Percentiles rank a stretch among this genome's conserved stretches.
phyloP scores from a whole-genome alignment of 495 filamentous ascomycete species.

The Cercophora scortea region DNA sequence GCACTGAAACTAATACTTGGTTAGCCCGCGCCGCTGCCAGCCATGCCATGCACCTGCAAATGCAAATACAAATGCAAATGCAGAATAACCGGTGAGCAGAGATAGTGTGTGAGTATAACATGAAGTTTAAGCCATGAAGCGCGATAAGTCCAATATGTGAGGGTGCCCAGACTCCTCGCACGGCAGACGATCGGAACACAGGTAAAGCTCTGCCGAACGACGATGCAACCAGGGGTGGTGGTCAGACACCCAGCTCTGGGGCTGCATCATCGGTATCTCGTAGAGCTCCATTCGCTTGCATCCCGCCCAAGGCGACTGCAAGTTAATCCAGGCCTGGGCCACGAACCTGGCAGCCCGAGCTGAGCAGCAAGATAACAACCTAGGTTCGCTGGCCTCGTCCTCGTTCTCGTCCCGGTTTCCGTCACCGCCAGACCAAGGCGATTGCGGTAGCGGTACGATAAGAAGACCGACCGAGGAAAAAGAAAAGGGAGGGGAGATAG shows the following conservation, averaged over 20 bases:
- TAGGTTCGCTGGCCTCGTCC: not conserved
- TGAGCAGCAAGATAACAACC: conserved; percentile 13
- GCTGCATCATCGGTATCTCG: conserved; percentile 5
- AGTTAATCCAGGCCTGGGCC: not conserved
- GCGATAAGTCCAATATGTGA: conserved; percentile 13
- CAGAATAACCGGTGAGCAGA: conserved; percentile 18
- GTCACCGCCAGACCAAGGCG: no score
- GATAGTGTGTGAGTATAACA: conserved; percentile 3
- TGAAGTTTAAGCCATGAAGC: conserved; percentile 5
- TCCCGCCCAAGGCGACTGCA: not conserved
- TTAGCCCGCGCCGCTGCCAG: no score
- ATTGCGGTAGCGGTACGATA: no score
- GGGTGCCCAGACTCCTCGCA: not conserved
- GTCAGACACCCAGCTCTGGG: not conserved
- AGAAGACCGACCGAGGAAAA: no score
- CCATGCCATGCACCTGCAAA: no score
- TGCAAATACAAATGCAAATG: conserved; percentile 2
- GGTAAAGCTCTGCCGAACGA: not conserved
- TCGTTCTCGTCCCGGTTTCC: no score
- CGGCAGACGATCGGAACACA: not conserved
- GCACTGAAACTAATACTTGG: not conserved
- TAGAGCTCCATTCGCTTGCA: conserved; percentile 5
- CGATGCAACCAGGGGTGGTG: not conserved
- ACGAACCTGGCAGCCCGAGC: no score
- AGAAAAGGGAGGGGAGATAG: no score